Base-by-base conservation (phyloP, 768 basidiomycete species). In the Ramaria sp. region DNA sequence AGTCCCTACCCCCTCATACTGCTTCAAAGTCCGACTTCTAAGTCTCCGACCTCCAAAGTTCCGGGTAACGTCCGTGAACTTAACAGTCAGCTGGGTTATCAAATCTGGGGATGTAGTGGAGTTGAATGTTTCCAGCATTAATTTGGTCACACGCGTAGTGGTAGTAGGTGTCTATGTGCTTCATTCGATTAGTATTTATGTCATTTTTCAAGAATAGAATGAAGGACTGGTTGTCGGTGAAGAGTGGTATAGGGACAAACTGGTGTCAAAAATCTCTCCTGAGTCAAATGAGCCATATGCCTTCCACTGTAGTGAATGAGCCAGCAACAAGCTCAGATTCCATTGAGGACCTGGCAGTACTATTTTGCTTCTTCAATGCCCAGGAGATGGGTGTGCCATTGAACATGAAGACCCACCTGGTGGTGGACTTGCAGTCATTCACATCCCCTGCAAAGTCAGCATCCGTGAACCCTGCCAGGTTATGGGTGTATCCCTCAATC, bases 131-230 rank as follows among this genome's bases (percentile, higher is more conserved):
- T 7, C 60, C 59, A 15, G 65, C 60, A 0, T 59, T 49, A 22
- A 69, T 56, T 20, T 68, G 61, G 24, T 73, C 60, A 10, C 69
- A 67, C 49, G 75, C 68, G 61, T 69, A 72, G 54, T 75, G 73
- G 57, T 72, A 66, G 45, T 60, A 42, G 55, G 70, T 59, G 47
- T 71, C 67, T 54, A 75, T 74, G 63, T 75, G 73, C 54, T 73
- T 75, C 4, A 69, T 69, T 3, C 66, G 53, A 10, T 7, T 47
- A 24, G 7, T 7, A n/a, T 7, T 24, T 9, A 47, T 19, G 19
- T 47, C 45, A 24, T 7, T 47, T 24, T 7, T 47, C 1, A 65
- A 53, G 11, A 69, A 62, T n/a, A 60, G 54, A 13, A 69, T 61
- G 1, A 61, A 51, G 13, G 42, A n/a, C n/a, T n/a, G n/a, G n/a